Base-by-base conservation (phyloP, 139 green algal genomes). In the Coelastrella sp. region DNA sequence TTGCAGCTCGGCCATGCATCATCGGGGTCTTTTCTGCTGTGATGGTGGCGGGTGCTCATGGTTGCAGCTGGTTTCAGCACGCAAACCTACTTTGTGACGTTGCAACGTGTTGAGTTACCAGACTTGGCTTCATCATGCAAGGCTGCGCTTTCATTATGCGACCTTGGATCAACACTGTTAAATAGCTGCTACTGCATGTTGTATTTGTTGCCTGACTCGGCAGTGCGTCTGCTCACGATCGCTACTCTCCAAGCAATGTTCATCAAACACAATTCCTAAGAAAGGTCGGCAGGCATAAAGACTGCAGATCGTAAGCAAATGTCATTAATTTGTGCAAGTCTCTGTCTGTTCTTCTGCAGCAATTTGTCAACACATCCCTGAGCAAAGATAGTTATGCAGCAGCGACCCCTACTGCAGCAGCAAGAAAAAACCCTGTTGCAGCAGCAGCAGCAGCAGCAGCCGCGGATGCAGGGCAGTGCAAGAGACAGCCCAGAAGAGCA, bases 401-500 rank as follows among this genome's bases (percentile, higher is more conserved):
- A 72, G 56, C 57, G 20, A 7, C 49, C 49, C 35, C 57, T 8
- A 58, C 24, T 14, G 19, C 17, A 68, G 78, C 78, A 84, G 78
- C 78, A n/a, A n/a, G n/a, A n/a, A n/a, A n/a, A n/a, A n/a, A n/a
- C n/a, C n/a, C n/a, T n/a, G n/a, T n/a, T n/a, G n/a, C n/a, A 4
- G 20, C 8, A 25, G 17, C 70, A 49, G 57, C 79, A 84, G 19
- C 57, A 84, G 79, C 79, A 84, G 79, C 56, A 68, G 79, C 79
- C 19, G 56, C 56, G 72, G 56, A 12, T 66, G 78, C 79, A 70
- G 27, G 20, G 57, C 79, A 84, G 79, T 9, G 27, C 7, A 8
- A 9, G 56, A 70, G 19, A 12, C 7, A 57, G 74, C 20, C 72
- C 72, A 78, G 27, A 60, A 22, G 25, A 63, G 78, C 79, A 72